Conservation (phyloP, 176 grass and related monocot species). For the Otatea glauca region DNA sequence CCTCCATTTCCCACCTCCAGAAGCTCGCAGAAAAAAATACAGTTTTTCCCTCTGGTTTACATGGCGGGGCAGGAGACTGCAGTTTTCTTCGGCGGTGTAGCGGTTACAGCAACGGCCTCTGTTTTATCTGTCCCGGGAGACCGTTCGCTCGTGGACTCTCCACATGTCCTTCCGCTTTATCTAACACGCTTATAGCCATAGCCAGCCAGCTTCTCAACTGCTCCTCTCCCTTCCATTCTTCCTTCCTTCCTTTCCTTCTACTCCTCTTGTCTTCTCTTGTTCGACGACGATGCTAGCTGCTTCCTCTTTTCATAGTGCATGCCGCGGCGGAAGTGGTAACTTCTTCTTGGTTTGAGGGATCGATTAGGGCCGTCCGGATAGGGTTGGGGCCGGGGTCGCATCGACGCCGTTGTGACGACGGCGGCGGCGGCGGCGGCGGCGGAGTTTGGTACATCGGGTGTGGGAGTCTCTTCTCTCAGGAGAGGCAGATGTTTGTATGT, state of each 20-base stretch:
- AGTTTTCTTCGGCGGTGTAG: background rate
- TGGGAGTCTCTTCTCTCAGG: background rate
- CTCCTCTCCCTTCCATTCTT: background rate
- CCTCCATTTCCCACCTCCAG: background rate
- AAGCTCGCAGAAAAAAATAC: background rate
- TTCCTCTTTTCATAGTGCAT: background rate
- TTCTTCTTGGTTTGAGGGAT: background rate
- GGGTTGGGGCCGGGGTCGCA: background rate
- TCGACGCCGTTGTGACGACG: slow-evolving; percentile 35
- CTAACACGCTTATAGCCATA: slow-evolving; percentile 36
- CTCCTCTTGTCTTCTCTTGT: background rate
- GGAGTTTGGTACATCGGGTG: background rate
- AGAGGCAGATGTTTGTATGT: background rate
- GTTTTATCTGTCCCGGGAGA: slow-evolving; percentile 11
- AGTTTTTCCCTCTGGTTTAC: background rate
- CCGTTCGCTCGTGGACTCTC: slow-evolving; percentile 31
- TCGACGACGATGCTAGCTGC: background rate
- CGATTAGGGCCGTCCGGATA: background rate
- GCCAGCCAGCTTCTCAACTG: background rate
- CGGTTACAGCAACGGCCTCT: slow-evolving; percentile 8
- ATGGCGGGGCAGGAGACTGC: background rate
- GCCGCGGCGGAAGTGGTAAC: background rate
- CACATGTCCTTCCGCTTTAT: slow-evolving; percentile 53
- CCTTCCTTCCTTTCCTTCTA: background rate
- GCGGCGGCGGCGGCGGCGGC: slow-evolving; percentile 38